Evolutionary conservation across 257 asterid genomes (phyloP), one percentile per base, ranked within the genome.

Genomic region (Petrea volubilis): DNA sequence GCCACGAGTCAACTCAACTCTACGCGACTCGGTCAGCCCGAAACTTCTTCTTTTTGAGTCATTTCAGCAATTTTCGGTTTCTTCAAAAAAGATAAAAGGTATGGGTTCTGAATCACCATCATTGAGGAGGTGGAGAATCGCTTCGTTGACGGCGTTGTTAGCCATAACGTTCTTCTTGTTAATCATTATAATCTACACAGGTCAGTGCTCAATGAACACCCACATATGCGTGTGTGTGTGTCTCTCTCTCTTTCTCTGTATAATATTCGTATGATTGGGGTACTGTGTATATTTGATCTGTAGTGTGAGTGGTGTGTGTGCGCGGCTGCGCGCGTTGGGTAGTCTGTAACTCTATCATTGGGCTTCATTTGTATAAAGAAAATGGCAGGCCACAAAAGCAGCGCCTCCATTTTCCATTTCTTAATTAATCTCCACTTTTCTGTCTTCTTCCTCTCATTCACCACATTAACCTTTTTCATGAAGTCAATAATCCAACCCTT

Each of bases 151-250:
- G 73, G 81, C 68, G 47, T 27, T 41, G 21, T 24, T 75, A 12
- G 62, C 73, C 53, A 13, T 59, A 47, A 18, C 66, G 29, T 56
- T 74, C 13, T 50, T 66, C 49, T 44, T 80, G 38, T 68, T 83
- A 25, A 36, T 83, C 55, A 58, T 78, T 58, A 80, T 70, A 53
- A 23, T 70, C 61, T 80, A 56, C 28, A 50, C 78, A 69, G 88
- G 88, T 83, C 24, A 25, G 77, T 58, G 3, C 44, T 72, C 63
- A 36, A 14, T 4, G 38, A 25, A 24, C n/a, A 7, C 36, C 29
- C 12, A 41, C 17, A 14, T 3, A 3, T 12, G 28, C 8, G 36
- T 10, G 7, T 7, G 5, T 38, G 9, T 38, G 4, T n/a, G n/a
- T n/a, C n/a, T n/a, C n/a, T n/a, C n/a, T n/a, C n/a, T n/a, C n/a